phyloP scores from a whole-genome alignment of 768 basidiomycete genomes.

The Cystofilobasidium bisporidii region DNA sequence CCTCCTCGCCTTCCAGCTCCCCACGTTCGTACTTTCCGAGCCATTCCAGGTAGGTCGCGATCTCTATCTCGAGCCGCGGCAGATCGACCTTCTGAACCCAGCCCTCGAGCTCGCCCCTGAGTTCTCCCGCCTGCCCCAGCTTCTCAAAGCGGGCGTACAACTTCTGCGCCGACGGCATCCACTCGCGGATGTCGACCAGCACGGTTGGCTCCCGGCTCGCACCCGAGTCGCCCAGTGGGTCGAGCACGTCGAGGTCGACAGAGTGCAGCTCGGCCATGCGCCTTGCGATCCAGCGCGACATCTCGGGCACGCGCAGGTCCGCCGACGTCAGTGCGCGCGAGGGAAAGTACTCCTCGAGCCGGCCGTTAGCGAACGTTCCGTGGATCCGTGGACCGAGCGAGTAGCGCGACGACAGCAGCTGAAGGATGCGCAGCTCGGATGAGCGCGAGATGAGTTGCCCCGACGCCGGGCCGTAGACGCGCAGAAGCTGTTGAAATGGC shows the following conservation, averaged over 20 bases:
- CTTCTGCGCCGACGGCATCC: conserved; percentile 58
- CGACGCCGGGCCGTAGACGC: conserved; percentile 85
- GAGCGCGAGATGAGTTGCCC: conserved; percentile 76
- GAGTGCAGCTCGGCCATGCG: conserved; percentile 94
- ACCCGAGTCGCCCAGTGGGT: conserved; percentile 32
- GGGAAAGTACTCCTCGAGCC: conserved; percentile 90
- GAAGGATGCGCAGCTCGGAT: conserved; percentile 75
- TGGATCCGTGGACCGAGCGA: conserved; percentile 82
- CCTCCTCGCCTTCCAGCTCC: conserved; percentile 48
- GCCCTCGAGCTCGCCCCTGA: conserved; percentile 31
- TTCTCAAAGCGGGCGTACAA: conserved; percentile 53
- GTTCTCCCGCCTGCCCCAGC: conserved; percentile 18
- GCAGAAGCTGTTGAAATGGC: conserved; percentile 57
- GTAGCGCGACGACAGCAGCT: conserved; percentile 78
- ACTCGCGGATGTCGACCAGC: conserved; percentile 36
- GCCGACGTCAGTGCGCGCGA: conserved; percentile 65
- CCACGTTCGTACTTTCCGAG: conserved; percentile 52
- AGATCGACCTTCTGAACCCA: conserved; percentile 52
- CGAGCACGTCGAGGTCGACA: conserved; percentile 66
- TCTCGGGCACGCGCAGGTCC: conserved; percentile 65
- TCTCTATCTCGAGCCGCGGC: conserved; percentile 53
- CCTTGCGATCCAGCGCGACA: conserved; percentile 67
- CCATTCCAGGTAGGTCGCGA: conserved; percentile 64
- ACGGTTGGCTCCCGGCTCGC: conserved; percentile 32
- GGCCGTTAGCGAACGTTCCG: conserved; percentile 91